A percentile compares a stretch with the other conserved stretches of the same genome.
These are phyloP conservation scores for Beauveria australis DNA, from an alignment of 2,329 filamentous ascomycete species.

Conservation along the genomic window DNA sequence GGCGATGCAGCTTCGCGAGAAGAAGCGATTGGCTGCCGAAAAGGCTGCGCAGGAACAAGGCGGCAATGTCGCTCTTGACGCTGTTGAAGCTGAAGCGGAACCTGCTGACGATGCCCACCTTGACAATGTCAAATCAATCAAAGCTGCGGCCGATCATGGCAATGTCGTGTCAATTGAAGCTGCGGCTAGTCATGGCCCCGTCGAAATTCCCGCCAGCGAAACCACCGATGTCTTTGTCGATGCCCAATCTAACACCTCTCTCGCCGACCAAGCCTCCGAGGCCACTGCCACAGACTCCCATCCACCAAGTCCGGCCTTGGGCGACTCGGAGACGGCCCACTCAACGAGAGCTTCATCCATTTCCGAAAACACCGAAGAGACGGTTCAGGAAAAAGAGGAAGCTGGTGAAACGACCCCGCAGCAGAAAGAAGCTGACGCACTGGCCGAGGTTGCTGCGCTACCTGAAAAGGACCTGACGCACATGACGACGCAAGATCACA, in stretches of 20 bases:
- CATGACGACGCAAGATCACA: slow-evolving; percentile 3
- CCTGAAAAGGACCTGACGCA: neutral
- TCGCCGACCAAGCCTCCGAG: slow-evolving; percentile 39
- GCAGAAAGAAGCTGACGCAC: slow-evolving; percentile 13
- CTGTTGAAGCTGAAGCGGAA: slow-evolving; percentile 9
- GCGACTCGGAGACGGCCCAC: slow-evolving; percentile 46
- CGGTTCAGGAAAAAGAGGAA: slow-evolving; percentile 33
- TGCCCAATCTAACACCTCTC: slow-evolving; percentile 29
- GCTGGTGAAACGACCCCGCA: neutral
- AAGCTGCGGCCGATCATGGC: neutral
- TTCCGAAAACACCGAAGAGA: slow-evolving; percentile 56
- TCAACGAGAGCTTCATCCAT: slow-evolving; percentile 58
- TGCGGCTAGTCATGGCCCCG: slow-evolving; percentile 26
- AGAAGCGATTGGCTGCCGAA: slow-evolving; percentile 42
- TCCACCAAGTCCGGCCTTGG: slow-evolving; percentile 45
- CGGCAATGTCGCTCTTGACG: slow-evolving; percentile 18
- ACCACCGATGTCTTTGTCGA: slow-evolving; percentile 31
- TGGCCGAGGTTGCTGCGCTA: neutral
- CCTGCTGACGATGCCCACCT: slow-evolving; percentile 9
- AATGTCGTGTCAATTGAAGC: neutral
- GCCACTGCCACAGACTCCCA: slow-evolving; percentile 48
- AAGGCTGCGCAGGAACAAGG: slow-evolving; percentile 18
- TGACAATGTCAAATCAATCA: neutral
- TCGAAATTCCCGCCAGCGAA: slow-evolving; percentile 41
- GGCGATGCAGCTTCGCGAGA: slow-evolving; percentile 82